Evolutionary conservation across 768 basidiomycete genomes (phyloP), one percentile per base, ranked within the genome.

Genomic region (Pulveroboletus frians): DNA sequence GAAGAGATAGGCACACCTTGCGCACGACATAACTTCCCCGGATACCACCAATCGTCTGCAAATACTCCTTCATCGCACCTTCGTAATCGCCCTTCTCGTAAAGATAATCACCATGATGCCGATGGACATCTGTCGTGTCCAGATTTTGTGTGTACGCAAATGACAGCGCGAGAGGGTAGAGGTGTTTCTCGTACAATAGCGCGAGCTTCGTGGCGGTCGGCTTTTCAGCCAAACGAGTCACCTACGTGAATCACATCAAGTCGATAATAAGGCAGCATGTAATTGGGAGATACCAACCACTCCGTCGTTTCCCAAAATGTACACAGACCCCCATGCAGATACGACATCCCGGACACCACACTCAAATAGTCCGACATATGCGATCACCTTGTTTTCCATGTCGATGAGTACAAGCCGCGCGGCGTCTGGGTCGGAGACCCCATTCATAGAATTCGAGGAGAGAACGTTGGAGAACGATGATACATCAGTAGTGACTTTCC

Each of bases 11-110:
- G 35, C 66, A 46, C 60, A 92, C 95, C 79, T 97, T 99, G 57
- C 96, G 83, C 43, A 98, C 92, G 30, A 98, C 93, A 69, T 97
- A 96, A 62, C 93, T 96, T 0, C 94, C 91, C 53, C 92, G 89
- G 1, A 96, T 72, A 40, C 83, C 74, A 0, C 95, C 91, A 17
- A 98, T 85, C 0, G 96, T 98, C 62, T 88, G 80, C 26, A 96
- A 71, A 63, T 88, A 98, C 63, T 96, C 92, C 31, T 81, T 78
- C 89, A 97, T 95, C 0, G 94, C 86, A 5, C 83, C 87, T 52
- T 98, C 96, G 58, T 87, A 95, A 59, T 97, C 92, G 5, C 85
- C 86, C 66, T 95, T 96, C 15, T 73, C 60, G 63, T 99, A 97
- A 11, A 97, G 73, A 61, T 93, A 83, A 60, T 98, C 94, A 1